Evolutionary conservation across 345 rosid species (phyloP).

Genomic region (Hevea brasiliensis): DNA sequence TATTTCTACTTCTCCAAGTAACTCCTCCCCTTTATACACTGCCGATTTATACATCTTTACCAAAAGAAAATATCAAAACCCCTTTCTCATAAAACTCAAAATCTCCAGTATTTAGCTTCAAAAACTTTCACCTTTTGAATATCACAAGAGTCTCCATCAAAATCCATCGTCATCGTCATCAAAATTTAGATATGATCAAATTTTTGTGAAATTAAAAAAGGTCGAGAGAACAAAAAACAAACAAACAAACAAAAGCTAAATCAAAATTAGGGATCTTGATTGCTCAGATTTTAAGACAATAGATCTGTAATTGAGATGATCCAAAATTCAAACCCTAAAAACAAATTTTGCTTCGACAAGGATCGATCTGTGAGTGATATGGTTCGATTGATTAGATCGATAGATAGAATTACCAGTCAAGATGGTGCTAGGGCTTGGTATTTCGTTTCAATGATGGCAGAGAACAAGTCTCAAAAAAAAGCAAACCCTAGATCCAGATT

Average conservation of each 20-base stretch:
- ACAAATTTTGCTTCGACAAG: neutral
- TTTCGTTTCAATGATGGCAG: slow-evolving; percentile 2
- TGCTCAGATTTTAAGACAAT: slow-evolving; percentile 17
- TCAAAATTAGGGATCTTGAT: slow-evolving; percentile 15
- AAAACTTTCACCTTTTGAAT: slow-evolving; percentile 1
- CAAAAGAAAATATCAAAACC: neutral
- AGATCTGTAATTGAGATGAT: slow-evolving; percentile 17
- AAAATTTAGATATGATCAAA: slow-evolving; percentile 1
- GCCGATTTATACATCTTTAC: slow-evolving; percentile 62
- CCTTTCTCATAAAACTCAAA: neutral
- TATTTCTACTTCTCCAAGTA: slow-evolving; percentile 80
- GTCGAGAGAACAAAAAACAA: neutral
- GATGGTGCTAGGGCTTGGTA: slow-evolving; percentile 10
- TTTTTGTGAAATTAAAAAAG: slow-evolving; percentile 1
- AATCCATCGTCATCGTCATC: neutral
- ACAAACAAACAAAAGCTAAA: too few species aligned
- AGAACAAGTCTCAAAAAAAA: slow-evolving; percentile 9
- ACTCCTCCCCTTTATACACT: slow-evolving; percentile 62
- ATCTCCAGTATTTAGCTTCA: slow-evolving; percentile 10
- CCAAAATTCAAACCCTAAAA: slow-evolving; percentile 20
- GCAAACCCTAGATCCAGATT: slow-evolving; percentile 25
- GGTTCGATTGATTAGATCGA: neutral
- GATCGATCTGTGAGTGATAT: neutral
- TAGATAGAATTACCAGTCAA: slow-evolving; percentile 14
- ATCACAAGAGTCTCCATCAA: slow-evolving; percentile 4